Base-by-base conservation (phyloP, 257 asterid genomes). In the Nyctanthes arbortristis region DNA sequence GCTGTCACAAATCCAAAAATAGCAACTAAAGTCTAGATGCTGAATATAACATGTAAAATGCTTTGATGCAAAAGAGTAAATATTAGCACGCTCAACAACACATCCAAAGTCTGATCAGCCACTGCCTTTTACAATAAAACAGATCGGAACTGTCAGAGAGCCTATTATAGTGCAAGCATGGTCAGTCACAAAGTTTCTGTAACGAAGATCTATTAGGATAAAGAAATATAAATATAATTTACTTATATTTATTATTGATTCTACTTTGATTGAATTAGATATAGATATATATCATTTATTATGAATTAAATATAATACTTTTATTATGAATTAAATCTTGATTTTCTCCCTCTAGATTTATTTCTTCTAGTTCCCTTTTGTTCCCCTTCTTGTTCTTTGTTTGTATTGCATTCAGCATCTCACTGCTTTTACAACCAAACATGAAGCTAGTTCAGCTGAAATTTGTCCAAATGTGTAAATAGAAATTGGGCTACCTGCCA, bases 1-100 rank as follows among this genome's bases (percentile, higher is more conserved):
- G 82, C 98, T 93, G 87, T 65, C 61, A 55, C 59, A 65, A 11
- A 72, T 14, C 35, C 68, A 40, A 61, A 73, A 68, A 65, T 14
- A 59, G 37, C 45, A 25, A 16, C 7, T 8, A 13, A 40, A 40
- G 22, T 40, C 52, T 12, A 20, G 52, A 14, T 14, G 52, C 52
- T 40, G 52, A 14, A 14, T 4, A 14, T n/a, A 39, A 13, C 49
- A 3, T 12, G 20, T 39, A 18, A n/a, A 39, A 39, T 39, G 49
- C 18, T 39, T 12, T 4, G 18, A 13, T 14, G 49, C 14, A 14
- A 39, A 18, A 40, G 4, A 39, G 16, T 14, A 40, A 40, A 40
- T 14, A 40, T 14, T 40, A 3, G 4, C 52, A 14, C 16, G 4
- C 52, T 3, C 16, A 40, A 20, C 52, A 40, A 14, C 4, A 40